These are phyloP conservation scores for Sporothrix curviconia DNA, from an alignment of 2,329 filamentous ascomycete genomes.

Conservation along the genomic window DNA sequence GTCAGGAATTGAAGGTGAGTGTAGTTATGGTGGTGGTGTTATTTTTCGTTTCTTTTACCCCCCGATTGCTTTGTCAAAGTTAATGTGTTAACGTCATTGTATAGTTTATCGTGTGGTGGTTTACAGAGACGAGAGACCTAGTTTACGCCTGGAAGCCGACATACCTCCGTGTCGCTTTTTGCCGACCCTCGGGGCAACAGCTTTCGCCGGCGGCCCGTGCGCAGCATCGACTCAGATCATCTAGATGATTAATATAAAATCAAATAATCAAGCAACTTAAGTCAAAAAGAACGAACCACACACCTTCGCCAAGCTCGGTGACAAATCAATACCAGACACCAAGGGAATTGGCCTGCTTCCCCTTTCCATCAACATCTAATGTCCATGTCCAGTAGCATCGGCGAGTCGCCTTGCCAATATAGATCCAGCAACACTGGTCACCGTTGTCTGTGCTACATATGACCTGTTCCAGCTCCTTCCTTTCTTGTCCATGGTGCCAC, in stretches of 20 bases:
- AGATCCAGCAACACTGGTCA: background rate
- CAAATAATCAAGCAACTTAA: background rate
- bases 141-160: slow-evolving; percentile 9
- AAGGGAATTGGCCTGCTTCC: slow-evolving; percentile 4
- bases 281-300: slow-evolving; percentile 1
- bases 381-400: background rate
- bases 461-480: background rate
- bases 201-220: slow-evolving; percentile 1
- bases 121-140: slow-evolving; percentile 7
- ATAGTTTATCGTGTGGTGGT: slow-evolving; percentile 9
- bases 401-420: background rate
- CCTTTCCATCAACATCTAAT: background rate
- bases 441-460: background rate
- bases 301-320: background rate
- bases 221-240: slow-evolving; percentile 1
- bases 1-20: background rate
- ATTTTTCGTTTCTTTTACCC: background rate
- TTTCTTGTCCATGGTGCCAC: background rate
- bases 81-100: background rate
- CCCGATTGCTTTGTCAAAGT: background rate
- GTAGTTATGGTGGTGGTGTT: background rate
- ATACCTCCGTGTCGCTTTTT: slow-evolving; percentile 1
- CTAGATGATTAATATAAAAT: slow-evolving; percentile 2
- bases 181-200: slow-evolving; percentile 8
- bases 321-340: slow-evolving; percentile 1